Evolutionary conservation across 2,329 filamentous ascomycete species (phyloP), one percentile per base, ranked within the genome.

Genomic region (Polytolypa hystricis): DNA sequence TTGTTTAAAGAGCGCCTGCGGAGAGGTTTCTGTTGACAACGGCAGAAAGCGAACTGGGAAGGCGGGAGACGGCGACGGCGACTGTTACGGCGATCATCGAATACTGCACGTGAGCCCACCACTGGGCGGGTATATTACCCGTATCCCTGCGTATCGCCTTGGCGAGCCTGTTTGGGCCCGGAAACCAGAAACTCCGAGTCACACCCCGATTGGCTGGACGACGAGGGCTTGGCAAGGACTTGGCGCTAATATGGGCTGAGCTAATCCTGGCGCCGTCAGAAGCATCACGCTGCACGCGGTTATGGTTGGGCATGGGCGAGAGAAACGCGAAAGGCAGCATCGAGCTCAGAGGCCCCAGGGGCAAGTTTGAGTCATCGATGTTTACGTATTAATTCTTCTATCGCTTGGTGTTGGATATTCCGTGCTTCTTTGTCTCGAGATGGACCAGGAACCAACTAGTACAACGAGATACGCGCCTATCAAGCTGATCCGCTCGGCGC

Each of bases 101-200:
- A 8, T 26, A 26, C 8, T 26, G n/a, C 23, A 26, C 23, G 23
- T 26, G 23, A 26, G 23, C 23, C n/a, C n/a, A n/a, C n/a, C n/a
- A n/a, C n/a, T n/a, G n/a, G n/a, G n/a, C 31, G 12, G 15, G 3
- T 4, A 23, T 3, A 17, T 29, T 41, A 40, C 38, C 4, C 20
- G 27, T 33, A 37, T 29, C 16, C 32, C 33, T 10, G 29, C 23
- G 18, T 21, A 28, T 31, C 15, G 15, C 12, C 15, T 18, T 7
- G 15, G 14, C n/a, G n/a, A n/a, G n/a, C n/a, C 8, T 31, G 12
- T 40, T 39, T 30, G 16, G 16, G 19, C n/a, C 27, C 38, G 38
- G 38, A 36, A 36, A 12, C 10, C n/a, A 26, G 33, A 38, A 43
- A 47, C 38, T 38, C 37, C 16, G 28, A 30, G 21, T 42, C 38